A percentile compares a stretch with the other conserved stretches of the same genome.
phyloP scores from a whole-genome alignment of 371 early-diverging fungal species.

The Coelomomyces lativittatus region DNA sequence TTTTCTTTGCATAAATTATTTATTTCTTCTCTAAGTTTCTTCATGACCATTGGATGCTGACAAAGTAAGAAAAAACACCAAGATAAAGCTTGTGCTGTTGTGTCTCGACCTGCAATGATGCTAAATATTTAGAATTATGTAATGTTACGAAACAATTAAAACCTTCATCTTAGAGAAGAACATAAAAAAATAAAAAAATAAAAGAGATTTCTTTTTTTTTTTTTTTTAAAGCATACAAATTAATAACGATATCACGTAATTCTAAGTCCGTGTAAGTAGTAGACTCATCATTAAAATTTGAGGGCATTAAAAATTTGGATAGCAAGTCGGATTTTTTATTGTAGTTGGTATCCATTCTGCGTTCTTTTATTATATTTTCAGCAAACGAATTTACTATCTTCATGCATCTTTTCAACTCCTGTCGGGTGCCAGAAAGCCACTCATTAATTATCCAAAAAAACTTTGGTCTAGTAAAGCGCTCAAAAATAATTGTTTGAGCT shows the following conservation, averaged over 20 bases:
- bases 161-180: not conserved
- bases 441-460: constrained; percentile 12
- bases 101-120: constrained; percentile 31
- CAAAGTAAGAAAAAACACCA: constrained; percentile 49
- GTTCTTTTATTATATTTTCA: constrained; percentile 13
- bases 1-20: constrained; percentile 8
- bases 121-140: not conserved
- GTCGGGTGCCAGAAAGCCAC: constrained; percentile 6
- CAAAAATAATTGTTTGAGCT: constrained; percentile 9
- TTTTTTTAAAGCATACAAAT: constrained; percentile 30
- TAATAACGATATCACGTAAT: constrained; percentile 25
- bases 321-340: constrained; percentile 10
- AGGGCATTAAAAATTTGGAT: constrained; percentile 10
- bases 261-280: constrained; percentile 17
- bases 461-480: constrained; percentile 7
- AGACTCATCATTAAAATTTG: constrained; percentile 11
- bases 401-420: constrained; percentile 4
- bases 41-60: constrained; percentile 26
- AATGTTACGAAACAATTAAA: not conserved
- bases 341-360: constrained; percentile 8
- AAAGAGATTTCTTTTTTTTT: no score
- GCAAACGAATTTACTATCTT: constrained; percentile 16
- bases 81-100: constrained; percentile 50
- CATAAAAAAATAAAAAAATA: not conserved
- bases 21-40: constrained; percentile 39